Percentiles rank a stretch among this genome's conserved stretches.
Conservation (phyloP, 139 green algal genomes). For the Monoraphidium neglectum region DNA sequence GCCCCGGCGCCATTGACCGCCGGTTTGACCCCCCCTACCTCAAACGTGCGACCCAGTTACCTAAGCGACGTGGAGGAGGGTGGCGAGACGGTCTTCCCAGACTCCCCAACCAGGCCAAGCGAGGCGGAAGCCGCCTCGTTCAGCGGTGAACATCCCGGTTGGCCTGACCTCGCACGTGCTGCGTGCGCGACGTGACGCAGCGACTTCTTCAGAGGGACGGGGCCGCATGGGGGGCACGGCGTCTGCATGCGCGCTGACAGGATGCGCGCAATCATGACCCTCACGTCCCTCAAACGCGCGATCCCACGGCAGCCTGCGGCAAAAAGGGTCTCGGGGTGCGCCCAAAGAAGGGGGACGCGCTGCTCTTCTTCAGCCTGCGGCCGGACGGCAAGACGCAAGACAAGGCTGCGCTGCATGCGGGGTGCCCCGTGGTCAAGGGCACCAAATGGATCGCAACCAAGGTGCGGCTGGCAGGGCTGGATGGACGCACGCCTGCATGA, state of each 20-base stretch:
- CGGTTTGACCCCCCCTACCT: too few species aligned
- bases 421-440: slow-evolving; percentile 36
- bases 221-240: too few species aligned
- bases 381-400: slow-evolving; percentile 16
- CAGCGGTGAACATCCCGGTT: neutral
- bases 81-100: slow-evolving; percentile 23
- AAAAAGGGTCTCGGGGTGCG: neutral
- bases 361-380: slow-evolving; percentile 43
- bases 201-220: too few species aligned
- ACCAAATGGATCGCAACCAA: slow-evolving; percentile 45
- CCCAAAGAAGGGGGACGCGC: slow-evolving; percentile 19
- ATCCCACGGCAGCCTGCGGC: neutral
- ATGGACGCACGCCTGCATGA: too few species aligned
- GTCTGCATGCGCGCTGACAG: too few species aligned
- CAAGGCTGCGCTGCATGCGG: slow-evolving; percentile 27
- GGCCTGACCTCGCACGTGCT: too few species aligned
- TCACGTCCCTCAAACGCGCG: neutral
- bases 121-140: neutral
- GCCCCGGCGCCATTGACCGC: too few species aligned
- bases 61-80: slow-evolving; percentile 30
- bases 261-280: too few species aligned
- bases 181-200: too few species aligned
- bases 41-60: too few species aligned
- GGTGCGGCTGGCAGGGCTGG: slow-evolving; percentile 10
- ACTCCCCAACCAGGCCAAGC: neutral